Evolutionary conservation across 2,329 filamentous ascomycete species (phyloP).

Genomic region (Bisporella sp.): DNA sequence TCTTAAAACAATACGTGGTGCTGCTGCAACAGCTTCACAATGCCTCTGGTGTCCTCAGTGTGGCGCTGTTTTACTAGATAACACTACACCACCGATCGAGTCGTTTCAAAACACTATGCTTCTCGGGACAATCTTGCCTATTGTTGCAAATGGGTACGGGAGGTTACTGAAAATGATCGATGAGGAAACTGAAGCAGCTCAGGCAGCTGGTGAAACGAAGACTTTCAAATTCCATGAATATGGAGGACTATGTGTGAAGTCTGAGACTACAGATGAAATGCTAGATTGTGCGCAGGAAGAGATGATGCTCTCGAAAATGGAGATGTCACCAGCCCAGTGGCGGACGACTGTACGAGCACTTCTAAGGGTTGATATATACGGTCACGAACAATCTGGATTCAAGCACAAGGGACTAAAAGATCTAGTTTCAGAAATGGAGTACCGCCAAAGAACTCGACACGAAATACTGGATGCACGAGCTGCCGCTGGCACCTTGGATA

Average conservation of each 20-base stretch:
- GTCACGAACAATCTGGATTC: constrained; percentile 28
- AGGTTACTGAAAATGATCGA: constrained; percentile 49
- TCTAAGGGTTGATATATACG: constrained; percentile 51
- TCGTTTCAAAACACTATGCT: constrained; percentile 53
- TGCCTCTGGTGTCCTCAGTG: constrained; percentile 45
- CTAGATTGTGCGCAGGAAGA: constrained; percentile 15
- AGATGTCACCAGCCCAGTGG: constrained; percentile 48
- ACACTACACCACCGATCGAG: constrained; percentile 37
- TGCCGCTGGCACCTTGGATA: constrained; percentile 30
- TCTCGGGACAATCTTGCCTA: constrained; percentile 49
- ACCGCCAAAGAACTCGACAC: constrained; percentile 41
- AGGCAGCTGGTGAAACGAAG: constrained; percentile 30
- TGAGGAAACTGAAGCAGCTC: constrained; percentile 39
- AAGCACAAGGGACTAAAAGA: constrained; percentile 45
- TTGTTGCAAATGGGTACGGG: constrained; percentile 50
- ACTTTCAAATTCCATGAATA: constrained; percentile 22
- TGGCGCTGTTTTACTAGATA: constrained; percentile 32
- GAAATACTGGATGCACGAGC: constrained; percentile 40
- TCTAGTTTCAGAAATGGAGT: constrained; percentile 46
- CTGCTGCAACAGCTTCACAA: constrained; percentile 32
- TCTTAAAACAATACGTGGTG: constrained; percentile 19
- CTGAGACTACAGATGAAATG: constrained; percentile 5
- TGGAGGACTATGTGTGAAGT: constrained; percentile 18
- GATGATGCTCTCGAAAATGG: constrained; percentile 32
- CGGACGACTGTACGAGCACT: constrained; percentile 45